Conservation (phyloP, 2,329 filamentous ascomycete species). For the Hypocreales sp. region DNA sequence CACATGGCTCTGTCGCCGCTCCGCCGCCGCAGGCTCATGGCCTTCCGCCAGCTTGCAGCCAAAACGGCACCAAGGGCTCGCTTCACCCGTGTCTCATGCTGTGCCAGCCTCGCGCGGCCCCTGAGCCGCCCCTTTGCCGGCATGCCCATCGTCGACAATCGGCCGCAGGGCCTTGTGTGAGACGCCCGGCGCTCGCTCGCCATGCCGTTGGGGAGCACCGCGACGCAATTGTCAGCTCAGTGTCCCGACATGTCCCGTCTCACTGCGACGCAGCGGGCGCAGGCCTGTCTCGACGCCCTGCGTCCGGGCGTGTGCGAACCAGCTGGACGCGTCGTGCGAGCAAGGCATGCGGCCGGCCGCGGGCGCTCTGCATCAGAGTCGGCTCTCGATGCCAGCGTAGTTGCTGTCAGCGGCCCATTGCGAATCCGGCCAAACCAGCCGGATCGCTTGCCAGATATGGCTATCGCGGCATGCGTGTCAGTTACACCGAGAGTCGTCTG, state of each 20-base stretch:
- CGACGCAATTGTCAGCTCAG: too few relatives aligned
- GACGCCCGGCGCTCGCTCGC: too few relatives aligned
- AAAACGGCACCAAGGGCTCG: background rate
- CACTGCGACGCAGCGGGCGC: too few relatives aligned
- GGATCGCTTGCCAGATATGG: conserved; percentile 89
- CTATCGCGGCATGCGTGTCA: conserved; percentile 27
- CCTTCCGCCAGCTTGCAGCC: background rate
- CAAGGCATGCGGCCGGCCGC: background rate
- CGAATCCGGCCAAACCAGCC: conserved; percentile 79
- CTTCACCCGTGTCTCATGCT: conserved; percentile 1
- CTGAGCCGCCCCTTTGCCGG: conserved; percentile 1
- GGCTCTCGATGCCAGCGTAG: conserved; percentile 58
- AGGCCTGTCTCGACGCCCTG: too few relatives aligned
- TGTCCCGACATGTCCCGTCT: too few relatives aligned
- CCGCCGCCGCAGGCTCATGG: too few relatives aligned
- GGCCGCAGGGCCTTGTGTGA: too few relatives aligned
- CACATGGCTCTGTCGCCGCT: too few relatives aligned
- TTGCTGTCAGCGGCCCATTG: conserved; percentile 64
- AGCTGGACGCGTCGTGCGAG: background rate
- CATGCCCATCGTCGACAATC: too few relatives aligned
- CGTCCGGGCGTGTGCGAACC: background rate
- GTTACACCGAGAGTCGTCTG: conserved; percentile 8
- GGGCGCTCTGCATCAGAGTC: conserved; percentile 37
- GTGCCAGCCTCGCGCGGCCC: conserved; percentile 1
- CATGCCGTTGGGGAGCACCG: too few relatives aligned